Conservation (phyloP, 352 stramenopile species). For the Globisporangium nagaii region DNA sequence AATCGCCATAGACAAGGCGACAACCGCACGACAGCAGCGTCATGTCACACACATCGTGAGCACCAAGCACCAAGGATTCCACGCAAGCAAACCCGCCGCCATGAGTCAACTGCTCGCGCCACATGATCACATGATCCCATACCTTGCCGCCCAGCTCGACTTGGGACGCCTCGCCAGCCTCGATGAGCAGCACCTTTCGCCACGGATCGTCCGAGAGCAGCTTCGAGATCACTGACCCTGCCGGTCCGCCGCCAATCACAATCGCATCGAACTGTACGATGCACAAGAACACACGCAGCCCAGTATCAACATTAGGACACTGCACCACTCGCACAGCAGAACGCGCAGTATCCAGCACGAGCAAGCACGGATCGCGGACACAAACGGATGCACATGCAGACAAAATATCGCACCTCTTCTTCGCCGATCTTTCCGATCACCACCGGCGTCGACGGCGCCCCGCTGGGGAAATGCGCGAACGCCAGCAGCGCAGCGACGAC, state of each 20-base stretch:
- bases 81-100: not conserved
- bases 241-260: conserved; percentile 52
- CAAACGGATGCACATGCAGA: not conserved
- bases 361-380: too few species aligned
- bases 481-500: not conserved
- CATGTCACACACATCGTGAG: not conserved
- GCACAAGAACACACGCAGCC: not conserved
- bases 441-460: not conserved
- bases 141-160: conserved; percentile 48
- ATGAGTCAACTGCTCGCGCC: too few species aligned
- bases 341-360: not conserved
- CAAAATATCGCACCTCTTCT: conserved; percentile 2
- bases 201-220: conserved; percentile 45
- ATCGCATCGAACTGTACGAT: conserved; percentile 54
- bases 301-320: too few species aligned
- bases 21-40: not conserved
- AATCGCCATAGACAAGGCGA: not conserved
- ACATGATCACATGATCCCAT: not conserved
- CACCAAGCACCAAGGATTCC: not conserved
- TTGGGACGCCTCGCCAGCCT: conserved; percentile 56
- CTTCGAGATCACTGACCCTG: conserved; percentile 49
- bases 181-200: conserved; percentile 60
- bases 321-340: too few species aligned
- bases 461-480: not conserved
- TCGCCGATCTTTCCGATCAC: not conserved